Evolutionary conservation across 306 rosid genomes (phyloP).

Genomic region (Dryas octopetala): DNA sequence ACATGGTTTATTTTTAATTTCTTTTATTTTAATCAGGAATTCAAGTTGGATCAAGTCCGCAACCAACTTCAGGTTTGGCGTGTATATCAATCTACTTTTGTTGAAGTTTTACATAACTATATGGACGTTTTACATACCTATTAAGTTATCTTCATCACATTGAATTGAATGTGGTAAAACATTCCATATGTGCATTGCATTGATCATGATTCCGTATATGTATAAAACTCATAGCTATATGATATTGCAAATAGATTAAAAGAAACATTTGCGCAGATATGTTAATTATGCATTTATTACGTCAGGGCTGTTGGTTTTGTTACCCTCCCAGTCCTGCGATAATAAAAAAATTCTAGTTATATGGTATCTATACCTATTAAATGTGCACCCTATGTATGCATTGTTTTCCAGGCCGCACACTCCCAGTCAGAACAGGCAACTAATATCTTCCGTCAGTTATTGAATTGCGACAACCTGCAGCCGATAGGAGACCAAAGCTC

Average conservation of each 20-base stretch:
- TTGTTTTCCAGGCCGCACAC: slow-evolving; percentile 69
- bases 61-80: slow-evolving; percentile 82
- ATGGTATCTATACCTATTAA: not conserved
- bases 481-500: slow-evolving; percentile 53
- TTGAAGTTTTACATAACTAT: not conserved
- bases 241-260: not conserved
- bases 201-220: not conserved
- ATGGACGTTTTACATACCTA: not conserved
- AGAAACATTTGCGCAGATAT: not conserved
- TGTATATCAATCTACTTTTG: not conserved
- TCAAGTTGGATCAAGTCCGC: slow-evolving; percentile 83
- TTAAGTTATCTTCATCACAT: not conserved
- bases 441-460: slow-evolving; percentile 53
- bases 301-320: not conserved
- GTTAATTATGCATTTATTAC: not conserved
- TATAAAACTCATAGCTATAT: not conserved
- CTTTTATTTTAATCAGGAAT: slow-evolving; percentile 52
- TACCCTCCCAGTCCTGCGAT: not conserved
- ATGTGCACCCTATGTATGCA: not conserved
- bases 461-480: slow-evolving; percentile 46
- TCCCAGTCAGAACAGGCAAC: slow-evolving; percentile 65
- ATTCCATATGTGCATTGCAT: not conserved
- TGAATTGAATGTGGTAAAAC: not conserved
- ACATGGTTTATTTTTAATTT: slow-evolving; percentile 18
- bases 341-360: not conserved